A percentile compares a stretch with the other conserved stretches of the same genome.
These are phyloP conservation scores for Saccharomycodes ludwigii DNA, from an alignment of 805 yeast species.

Conservation along the genomic window DNA sequence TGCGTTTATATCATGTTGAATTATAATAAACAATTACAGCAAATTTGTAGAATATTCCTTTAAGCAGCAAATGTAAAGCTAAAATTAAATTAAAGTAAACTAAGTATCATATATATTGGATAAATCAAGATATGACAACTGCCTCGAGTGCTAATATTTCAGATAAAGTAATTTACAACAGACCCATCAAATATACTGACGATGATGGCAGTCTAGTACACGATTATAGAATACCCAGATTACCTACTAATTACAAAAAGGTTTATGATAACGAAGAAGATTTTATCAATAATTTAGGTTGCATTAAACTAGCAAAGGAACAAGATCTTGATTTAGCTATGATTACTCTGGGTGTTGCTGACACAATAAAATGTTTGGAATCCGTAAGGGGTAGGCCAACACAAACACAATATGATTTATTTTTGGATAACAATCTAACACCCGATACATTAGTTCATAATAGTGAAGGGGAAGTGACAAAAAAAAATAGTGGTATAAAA, in stretches of 20 bases:
- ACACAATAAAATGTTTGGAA: slow-evolving; percentile 1
- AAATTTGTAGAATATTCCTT: no score
- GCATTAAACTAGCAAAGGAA: not conserved
- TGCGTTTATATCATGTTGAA: no score
- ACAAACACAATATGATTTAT: slow-evolving; percentile 16
- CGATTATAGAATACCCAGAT: no score
- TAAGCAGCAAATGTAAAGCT: no score
- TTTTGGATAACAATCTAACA: slow-evolving; percentile 13
- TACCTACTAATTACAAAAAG: not conserved
- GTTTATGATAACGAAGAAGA: not conserved
- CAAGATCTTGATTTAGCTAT: not conserved
- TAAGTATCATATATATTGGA: no score
- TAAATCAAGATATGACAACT: no score
- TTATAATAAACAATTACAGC: no score
- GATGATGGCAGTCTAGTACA: no score
- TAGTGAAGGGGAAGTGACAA: slow-evolving; percentile 10
- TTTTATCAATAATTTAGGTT: not conserved
- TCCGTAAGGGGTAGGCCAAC: slow-evolving; percentile 17
- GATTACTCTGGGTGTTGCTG: not conserved
- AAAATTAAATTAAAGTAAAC: no score
- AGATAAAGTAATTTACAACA: no score
- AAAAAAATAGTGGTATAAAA: slow-evolving; percentile 13
- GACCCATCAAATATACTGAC: no score
- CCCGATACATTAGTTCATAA: slow-evolving; percentile 10
- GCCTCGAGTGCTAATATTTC: no score